Conservation (phyloP, 306 rosid genomes). For the Medicago truncatula region DNA sequence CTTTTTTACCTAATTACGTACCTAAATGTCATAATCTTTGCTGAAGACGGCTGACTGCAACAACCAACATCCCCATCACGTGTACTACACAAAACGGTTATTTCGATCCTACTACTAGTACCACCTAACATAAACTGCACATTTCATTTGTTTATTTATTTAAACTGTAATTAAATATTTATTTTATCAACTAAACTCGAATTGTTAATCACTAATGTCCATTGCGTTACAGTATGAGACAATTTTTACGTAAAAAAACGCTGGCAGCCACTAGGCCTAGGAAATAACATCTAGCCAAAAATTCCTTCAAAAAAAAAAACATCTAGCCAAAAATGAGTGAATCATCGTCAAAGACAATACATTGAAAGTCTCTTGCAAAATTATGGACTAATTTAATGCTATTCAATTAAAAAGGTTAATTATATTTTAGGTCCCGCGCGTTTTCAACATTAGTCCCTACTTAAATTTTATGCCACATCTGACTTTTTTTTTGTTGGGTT, state of each 20-base stretch:
- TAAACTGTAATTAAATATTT: slow-evolving; percentile 14
- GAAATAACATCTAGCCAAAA: too few relatives aligned
- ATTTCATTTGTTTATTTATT: background rate
- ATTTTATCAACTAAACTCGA: background rate
- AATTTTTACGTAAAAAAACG: background rate
- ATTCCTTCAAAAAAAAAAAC: too few relatives aligned
- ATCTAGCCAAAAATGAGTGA: too few relatives aligned
- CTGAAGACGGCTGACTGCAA: background rate
- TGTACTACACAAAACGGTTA: background rate
- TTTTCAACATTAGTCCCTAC: too few relatives aligned
- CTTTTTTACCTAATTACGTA: background rate
- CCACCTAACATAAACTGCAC: background rate
- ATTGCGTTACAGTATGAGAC: slow-evolving; percentile 2
- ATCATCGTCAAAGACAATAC: too few relatives aligned
- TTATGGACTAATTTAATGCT: too few relatives aligned
- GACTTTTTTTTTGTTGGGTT: too few relatives aligned
- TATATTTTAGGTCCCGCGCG: too few relatives aligned
- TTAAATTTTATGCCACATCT: too few relatives aligned
- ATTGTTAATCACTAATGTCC: background rate
- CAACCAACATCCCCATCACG: background rate
- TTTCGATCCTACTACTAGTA: background rate
- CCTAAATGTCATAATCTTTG: background rate
- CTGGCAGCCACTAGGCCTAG: background rate
- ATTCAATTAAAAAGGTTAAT: too few relatives aligned
- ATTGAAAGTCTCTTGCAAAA: too few relatives aligned